Evolutionary conservation across 352 stramenopile genomes (phyloP), one percentile per base, ranked within the genome.

Genomic region (Phytopythium litorale): DNA sequence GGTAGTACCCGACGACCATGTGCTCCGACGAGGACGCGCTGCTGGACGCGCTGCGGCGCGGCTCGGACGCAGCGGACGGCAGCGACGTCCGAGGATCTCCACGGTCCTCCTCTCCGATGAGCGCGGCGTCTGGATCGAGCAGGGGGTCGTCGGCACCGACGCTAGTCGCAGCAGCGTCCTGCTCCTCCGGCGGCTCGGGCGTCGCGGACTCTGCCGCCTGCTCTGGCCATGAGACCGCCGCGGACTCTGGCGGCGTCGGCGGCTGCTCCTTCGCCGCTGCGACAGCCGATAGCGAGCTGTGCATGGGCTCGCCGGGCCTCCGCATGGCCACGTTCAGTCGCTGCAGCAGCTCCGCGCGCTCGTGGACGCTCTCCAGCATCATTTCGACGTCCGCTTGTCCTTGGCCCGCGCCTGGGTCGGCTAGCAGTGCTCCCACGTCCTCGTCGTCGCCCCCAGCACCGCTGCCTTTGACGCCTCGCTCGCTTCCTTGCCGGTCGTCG

Each of bases 1-100:
- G 56, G 52, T 77, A 76, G 55, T 81, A 81, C 8, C 71, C 73
- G 5, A 76, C 64, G 63, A 82, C 64, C 69, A 79, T 76, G 43
- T 78, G 61, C 33, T 79, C 68, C 12, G 40, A 65, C 12, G 53
- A 58, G 35, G 30, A 57, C 32, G 51, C 43, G 16, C 19, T 23
- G 33, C 35, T 38, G 16, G 33, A 49, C 0, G 30, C 19, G 25
- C 53, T 62, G 32, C 56, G 16, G 51, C 4, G 32, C n/a, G 15
- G 30, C 8, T 37, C 32, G 2, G 33, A 40, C 23, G 30, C 30
- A 19, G 28, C 0, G n/a, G 50, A 43, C 19, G 50, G 43, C 11
- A 49, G 19, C 7, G 42, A 25, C 42, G 19, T 1, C 21, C 42
- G 42, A 49, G 42, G 42, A 25, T 49, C 42, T 49, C 5, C 18